phyloP scores from a whole-genome alignment of 2,329 filamentous ascomycete species.

The Metarhizium sp. region DNA sequence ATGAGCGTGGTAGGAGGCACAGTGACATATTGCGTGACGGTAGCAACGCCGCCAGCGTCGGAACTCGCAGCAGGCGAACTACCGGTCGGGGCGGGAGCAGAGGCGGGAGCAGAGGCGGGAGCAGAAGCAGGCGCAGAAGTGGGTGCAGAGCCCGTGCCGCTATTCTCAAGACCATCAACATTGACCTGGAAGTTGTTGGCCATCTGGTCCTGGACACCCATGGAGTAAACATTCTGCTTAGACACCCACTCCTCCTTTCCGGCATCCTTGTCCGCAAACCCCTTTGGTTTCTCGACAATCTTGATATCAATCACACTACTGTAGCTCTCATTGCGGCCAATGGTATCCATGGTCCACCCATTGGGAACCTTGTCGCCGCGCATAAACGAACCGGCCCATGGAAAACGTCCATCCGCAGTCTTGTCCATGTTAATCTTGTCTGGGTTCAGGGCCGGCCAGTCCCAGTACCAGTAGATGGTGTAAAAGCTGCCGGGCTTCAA shows the following conservation, averaged over 20 bases:
- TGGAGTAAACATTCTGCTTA: slow-evolving; percentile 30
- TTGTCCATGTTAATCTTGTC: slow-evolving; percentile 29
- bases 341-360: slow-evolving; percentile 25
- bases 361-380: slow-evolving; percentile 26
- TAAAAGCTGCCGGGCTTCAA: slow-evolving; percentile 54
- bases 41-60: slow-evolving; percentile 10
- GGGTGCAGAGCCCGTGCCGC: background rate
- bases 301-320: slow-evolving; percentile 31
- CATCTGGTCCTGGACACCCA: slow-evolving; percentile 37
- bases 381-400: slow-evolving; percentile 32
- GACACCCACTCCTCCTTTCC: slow-evolving; percentile 19
- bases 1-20: slow-evolving; percentile 28
- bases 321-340: slow-evolving; percentile 31
- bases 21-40: slow-evolving; percentile 25
- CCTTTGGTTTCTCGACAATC: slow-evolving; percentile 18
- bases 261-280: slow-evolving; percentile 14
- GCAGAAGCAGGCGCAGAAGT: background rate
- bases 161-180: slow-evolving; percentile 17
- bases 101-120: background rate
- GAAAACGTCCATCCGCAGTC: slow-evolving; percentile 30
- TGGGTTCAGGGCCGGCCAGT: slow-evolving; percentile 62
- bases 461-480: slow-evolving; percentile 94
- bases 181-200: slow-evolving; percentile 34
- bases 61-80: background rate
- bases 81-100: background rate